phyloP scores from a whole-genome alignment of 2,329 filamentous ascomycete species.

The Massarina eburnea region DNA sequence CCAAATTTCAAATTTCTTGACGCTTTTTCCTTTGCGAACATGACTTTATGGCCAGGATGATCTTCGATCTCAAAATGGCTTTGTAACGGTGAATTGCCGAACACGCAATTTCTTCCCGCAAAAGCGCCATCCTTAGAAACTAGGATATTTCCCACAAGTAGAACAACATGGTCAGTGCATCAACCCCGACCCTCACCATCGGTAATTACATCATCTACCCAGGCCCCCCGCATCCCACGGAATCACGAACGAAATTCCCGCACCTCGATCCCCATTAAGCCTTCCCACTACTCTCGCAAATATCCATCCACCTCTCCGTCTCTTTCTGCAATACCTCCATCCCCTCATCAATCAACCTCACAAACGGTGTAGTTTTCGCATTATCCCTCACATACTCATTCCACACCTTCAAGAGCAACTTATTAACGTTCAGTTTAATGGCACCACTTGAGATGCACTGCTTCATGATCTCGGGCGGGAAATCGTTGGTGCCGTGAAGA shows the following conservation, averaged over 20 bases:
- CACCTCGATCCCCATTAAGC: conserved; percentile 21
- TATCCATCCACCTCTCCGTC: conserved; percentile 53
- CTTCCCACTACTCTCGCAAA: conserved; percentile 50
- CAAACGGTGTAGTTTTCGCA: conserved; percentile 32
- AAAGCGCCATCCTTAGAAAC: too few relatives aligned
- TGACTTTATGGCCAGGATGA: too few relatives aligned
- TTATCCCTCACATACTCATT: conserved; percentile 46
- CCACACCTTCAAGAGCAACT: conserved; percentile 52
- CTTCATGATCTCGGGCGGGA: conserved; percentile 53
- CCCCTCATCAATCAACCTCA: conserved; percentile 49
- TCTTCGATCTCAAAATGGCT: too few relatives aligned
- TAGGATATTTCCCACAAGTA: too few relatives aligned
- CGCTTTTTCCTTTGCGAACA: too few relatives aligned
- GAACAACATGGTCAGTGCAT: background rate
- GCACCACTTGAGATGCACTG: conserved; percentile 55
- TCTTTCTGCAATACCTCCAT: conserved; percentile 47
- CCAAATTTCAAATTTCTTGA: too few relatives aligned
- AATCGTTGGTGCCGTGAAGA: conserved; percentile 61
- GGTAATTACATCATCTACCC: background rate
- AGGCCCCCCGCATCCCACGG: background rate
- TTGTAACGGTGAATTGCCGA: too few relatives aligned
- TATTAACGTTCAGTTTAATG: conserved; percentile 63
- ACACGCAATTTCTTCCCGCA: too few relatives aligned
- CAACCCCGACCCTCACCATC: background rate
- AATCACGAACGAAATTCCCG: background rate